Percentiles rank a stretch among this genome's conserved stretches.
Conservation (phyloP, 345 rosid genomes). For the Cardamine chenopodiifolia region DNA sequence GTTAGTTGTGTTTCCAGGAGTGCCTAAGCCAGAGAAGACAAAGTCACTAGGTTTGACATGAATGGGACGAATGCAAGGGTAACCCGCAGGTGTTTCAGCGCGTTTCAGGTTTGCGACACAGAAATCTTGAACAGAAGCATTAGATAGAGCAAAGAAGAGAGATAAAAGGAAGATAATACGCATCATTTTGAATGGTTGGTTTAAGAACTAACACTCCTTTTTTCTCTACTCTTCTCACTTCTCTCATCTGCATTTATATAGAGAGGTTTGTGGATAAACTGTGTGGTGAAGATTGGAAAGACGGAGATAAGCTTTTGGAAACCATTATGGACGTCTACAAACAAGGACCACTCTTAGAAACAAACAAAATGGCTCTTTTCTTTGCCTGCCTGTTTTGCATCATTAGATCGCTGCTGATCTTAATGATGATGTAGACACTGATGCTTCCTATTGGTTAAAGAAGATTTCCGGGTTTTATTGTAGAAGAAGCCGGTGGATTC, state of each 20-base stretch:
- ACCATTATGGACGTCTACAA: conserved; percentile 20
- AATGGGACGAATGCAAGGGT: conserved; percentile 54
- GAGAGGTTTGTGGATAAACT: conserved; percentile 23
- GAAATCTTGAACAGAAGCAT: conserved; percentile 69
- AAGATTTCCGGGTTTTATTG: background rate
- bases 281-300: conserved; percentile 44
- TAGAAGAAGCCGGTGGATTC: background rate
- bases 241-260: conserved; percentile 32
- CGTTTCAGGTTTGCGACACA: conserved; percentile 71
- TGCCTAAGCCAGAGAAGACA: conserved; percentile 54
- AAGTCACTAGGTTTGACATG: conserved; percentile 62
- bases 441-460: background rate
- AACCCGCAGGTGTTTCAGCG: conserved; percentile 60
- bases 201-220: background rate
- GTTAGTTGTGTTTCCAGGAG: conserved; percentile 67
- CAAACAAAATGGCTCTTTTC: conserved; percentile 44
- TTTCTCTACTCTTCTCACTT: conserved; percentile 9
- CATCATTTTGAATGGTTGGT: conserved; percentile 51
- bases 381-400: conserved; percentile 42
- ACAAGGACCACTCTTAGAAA: conserved; percentile 42
- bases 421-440: conserved; percentile 31
- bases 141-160: conserved; percentile 47
- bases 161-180: conserved; percentile 55
- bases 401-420: conserved; percentile 22
- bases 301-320: conserved; percentile 44